Evolutionary conservation across 139 green algal species (phyloP).

Genomic region (Yamagishiella unicocca): DNA sequence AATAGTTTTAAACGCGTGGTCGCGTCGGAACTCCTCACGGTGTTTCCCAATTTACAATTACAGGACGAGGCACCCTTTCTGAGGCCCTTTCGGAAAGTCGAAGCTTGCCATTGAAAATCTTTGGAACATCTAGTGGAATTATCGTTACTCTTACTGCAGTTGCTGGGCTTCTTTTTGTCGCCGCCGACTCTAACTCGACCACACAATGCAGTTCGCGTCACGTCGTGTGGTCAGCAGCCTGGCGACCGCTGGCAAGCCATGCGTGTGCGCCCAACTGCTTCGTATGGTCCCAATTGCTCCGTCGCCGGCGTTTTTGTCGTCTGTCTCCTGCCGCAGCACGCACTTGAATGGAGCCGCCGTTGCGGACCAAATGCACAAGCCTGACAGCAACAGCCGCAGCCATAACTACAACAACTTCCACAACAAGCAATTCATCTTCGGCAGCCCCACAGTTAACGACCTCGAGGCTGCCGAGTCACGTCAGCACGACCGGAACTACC

Average conservation of each 20-base stretch:
- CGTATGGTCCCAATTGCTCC: neutral
- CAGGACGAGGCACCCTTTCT: too few species aligned
- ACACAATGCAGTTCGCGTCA: constrained; percentile 25
- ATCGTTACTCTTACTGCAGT: neutral
- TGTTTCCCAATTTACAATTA: too few species aligned
- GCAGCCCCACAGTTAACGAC: neutral
- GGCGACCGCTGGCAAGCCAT: neutral
- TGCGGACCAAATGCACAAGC: constrained; percentile 1
- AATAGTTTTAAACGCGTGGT: too few species aligned
- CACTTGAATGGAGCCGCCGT: constrained; percentile 15
- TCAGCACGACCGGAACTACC: neutral
- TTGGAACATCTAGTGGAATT: too few species aligned
- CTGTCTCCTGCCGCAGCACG: neutral
- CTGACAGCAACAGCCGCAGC: neutral
- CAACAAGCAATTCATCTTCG: constrained; percentile 1
- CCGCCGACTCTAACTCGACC: constrained; percentile 6
- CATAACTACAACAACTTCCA: neutral
- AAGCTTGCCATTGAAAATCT: too few species aligned
- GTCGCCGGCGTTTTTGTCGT: neutral
- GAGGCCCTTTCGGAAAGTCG: too few species aligned
- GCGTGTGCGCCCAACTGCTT: neutral
- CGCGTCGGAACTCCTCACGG: too few species aligned
- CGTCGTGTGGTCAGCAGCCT: constrained; percentile 4
- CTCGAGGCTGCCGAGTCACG: neutral
- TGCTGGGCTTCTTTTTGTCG: neutral